phyloP scores from a whole-genome alignment of 768 basidiomycete genomes.

The Amylocystis lapponica region DNA sequence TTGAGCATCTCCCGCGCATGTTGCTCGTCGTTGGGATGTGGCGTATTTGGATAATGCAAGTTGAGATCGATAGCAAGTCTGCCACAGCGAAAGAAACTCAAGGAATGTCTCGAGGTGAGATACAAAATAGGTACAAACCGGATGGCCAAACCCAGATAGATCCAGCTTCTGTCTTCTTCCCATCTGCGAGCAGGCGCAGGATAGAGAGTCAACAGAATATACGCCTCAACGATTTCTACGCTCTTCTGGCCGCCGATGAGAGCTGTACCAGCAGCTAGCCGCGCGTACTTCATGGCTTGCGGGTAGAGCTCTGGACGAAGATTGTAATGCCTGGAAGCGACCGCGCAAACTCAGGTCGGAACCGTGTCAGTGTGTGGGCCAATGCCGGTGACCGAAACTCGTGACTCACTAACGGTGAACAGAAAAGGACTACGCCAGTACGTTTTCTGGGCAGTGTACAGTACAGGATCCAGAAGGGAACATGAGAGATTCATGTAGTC shows the following conservation, averaged over 20 bases:
- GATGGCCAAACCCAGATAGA: constrained; percentile 86
- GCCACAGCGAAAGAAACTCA: neutral
- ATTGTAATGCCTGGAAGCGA: constrained; percentile 77
- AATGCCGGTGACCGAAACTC: too few species aligned
- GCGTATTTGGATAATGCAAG: constrained; percentile 66
- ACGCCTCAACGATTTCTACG: constrained; percentile 83
- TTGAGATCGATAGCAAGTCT: constrained; percentile 90
- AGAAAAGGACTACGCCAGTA: constrained; percentile 85
- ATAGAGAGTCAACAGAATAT: constrained; percentile 73
- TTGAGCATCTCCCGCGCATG: constrained; percentile 86
- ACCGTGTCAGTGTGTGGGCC: too few species aligned
- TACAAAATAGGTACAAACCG: constrained; percentile 38
- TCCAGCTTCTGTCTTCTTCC: constrained; percentile 89
- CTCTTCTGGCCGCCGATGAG: constrained; percentile 72
- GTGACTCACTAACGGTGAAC: constrained; percentile 86
- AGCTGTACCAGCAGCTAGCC: constrained; percentile 70
- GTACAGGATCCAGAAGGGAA: constrained; percentile 71
- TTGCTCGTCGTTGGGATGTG: constrained; percentile 70
- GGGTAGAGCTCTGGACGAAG: constrained; percentile 66
- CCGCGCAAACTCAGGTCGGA: constrained; percentile 73
- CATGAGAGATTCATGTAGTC: constrained; percentile 75
- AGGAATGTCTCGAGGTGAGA: constrained; percentile 7
- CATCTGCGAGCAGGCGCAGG: constrained; percentile 70
- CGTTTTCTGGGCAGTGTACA: constrained; percentile 81
- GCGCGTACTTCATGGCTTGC: constrained; percentile 68